Base-by-base conservation (phyloP, 345 rosid species). In the Eucalyptus grandis region DNA sequence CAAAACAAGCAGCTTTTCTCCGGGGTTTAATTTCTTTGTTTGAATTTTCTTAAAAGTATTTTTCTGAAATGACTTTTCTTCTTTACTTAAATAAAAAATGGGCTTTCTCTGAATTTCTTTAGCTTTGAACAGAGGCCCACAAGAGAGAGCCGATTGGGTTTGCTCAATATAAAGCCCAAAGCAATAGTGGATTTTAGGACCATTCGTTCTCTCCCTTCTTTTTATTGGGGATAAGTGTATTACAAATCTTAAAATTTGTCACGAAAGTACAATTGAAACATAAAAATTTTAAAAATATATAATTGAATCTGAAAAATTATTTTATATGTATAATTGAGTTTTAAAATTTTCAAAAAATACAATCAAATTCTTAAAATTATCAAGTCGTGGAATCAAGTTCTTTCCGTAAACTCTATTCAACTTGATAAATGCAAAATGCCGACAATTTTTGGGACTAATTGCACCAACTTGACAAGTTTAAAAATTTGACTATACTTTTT, bases 251-350 rank as follows among this genome's bases (percentile, higher is more conserved):
- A 12, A 12, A 60, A 12, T 13, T 60, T 60, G 0, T 60, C 4
- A 60, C 0, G 1, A 27, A 60, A 3, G 1, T 26, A 0, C 1
- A 12, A 27, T 60, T 27, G 15, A 5, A 0, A 1, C 0, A 0
- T 60, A 60, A 60, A 60, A 6, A 12, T 60, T 27, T 3, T 1
- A 1, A 9, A 9, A 27, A 60, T 6, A 30, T 5, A 5, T 0
- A 60, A 60, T 27, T 12, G 0, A 58, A 12, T 60, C 8, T 6
- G 0, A 12, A 27, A 60, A 27, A 0, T 60, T 6, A 19, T 19
- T 53, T 53, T 53, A 53, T 53, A 11, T 1, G 0, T 60, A 12
- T 11, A 60, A 27, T 0, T 60, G 16, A 27, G 2, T 27, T 30
- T 0, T 27, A 60, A 60, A 27, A 60, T 0, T 60, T 60, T 60